Evolutionary conservation across 1,284 basidiomycete species (phyloP).

Genomic region (Ustilago sp.): DNA sequence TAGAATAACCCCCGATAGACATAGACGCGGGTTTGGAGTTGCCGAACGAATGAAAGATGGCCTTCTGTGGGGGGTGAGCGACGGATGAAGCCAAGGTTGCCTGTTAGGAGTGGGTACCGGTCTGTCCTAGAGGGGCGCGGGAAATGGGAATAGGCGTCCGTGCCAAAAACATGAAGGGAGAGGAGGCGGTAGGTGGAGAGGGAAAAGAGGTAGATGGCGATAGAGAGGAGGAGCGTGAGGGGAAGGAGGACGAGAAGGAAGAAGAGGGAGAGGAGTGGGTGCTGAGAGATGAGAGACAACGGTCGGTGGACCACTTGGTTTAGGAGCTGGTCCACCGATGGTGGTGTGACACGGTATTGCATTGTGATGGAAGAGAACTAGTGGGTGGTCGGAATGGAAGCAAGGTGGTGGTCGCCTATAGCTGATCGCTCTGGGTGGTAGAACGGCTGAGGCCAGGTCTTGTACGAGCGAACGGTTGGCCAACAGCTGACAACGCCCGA

Average conservation of each 20-base stretch:
- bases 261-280: slow-evolving; percentile 19
- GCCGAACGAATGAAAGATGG: slow-evolving; percentile 36
- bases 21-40: slow-evolving; percentile 45
- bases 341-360: slow-evolving; percentile 19
- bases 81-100: slow-evolving; percentile 42
- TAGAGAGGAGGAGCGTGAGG: not conserved
- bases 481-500: not conserved
- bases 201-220: slow-evolving; percentile 3
- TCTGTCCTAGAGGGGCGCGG: slow-evolving; percentile 29
- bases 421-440: not conserved
- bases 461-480: no score
- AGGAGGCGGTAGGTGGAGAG: slow-evolving; percentile 22
- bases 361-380: not conserved
- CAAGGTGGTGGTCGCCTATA: not conserved
- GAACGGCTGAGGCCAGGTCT: no score
- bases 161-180: slow-evolving; percentile 29
- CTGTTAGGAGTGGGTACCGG: slow-evolving; percentile 27
- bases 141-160: slow-evolving; percentile 43
- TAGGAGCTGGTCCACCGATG: not conserved
- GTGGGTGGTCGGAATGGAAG: not conserved
- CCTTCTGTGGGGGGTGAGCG: slow-evolving; percentile 35
- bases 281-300: slow-evolving; percentile 6
- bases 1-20: slow-evolving; percentile 64
- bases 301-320: not conserved
- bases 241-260: slow-evolving; percentile 15